Percentiles rank a stretch among this genome's conserved stretches.
phyloP scores from a whole-genome alignment of 441 rosid species.

The Populus hybrid region DNA sequence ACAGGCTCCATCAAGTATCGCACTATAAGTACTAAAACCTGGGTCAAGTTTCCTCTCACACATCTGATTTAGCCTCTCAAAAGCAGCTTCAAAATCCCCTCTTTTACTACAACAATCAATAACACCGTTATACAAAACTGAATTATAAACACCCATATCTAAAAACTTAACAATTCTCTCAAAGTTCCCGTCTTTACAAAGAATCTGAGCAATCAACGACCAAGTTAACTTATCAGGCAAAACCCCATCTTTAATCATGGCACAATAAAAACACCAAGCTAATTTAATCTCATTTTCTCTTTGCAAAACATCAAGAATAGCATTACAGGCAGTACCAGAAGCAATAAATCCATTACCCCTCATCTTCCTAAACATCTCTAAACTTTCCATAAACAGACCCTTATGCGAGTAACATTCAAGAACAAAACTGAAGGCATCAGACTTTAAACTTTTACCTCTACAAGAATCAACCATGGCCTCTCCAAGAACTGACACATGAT shows the following conservation, averaged over 20 bases:
- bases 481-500: slow-evolving; percentile 26
- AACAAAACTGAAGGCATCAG: slow-evolving; percentile 36
- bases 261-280: slow-evolving; percentile 52
- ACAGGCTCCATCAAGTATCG: slow-evolving; percentile 70
- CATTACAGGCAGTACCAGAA: slow-evolving; percentile 40
- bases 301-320: slow-evolving; percentile 45
- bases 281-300: slow-evolving; percentile 32
- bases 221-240: slow-evolving; percentile 42
- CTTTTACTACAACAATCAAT: slow-evolving; percentile 46
- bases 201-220: slow-evolving; percentile 49
- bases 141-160: slow-evolving; percentile 44
- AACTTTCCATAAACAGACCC: slow-evolving; percentile 37
- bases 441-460: slow-evolving; percentile 40
- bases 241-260: slow-evolving; percentile 45
- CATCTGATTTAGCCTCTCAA: slow-evolving; percentile 50
- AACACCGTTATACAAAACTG: slow-evolving; percentile 47
- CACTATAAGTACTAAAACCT: slow-evolving; percentile 44
- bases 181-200: slow-evolving; percentile 42
- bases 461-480: slow-evolving; percentile 43
- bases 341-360: slow-evolving; percentile 36
- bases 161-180: slow-evolving; percentile 41
- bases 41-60: slow-evolving; percentile 34
- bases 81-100: slow-evolving; percentile 45
- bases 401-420: slow-evolving; percentile 41
- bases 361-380: slow-evolving; percentile 42